These are phyloP conservation scores for Zymoseptoria brevis DNA, from an alignment of 2,329 filamentous ascomycete species.

Conservation along the genomic window DNA sequence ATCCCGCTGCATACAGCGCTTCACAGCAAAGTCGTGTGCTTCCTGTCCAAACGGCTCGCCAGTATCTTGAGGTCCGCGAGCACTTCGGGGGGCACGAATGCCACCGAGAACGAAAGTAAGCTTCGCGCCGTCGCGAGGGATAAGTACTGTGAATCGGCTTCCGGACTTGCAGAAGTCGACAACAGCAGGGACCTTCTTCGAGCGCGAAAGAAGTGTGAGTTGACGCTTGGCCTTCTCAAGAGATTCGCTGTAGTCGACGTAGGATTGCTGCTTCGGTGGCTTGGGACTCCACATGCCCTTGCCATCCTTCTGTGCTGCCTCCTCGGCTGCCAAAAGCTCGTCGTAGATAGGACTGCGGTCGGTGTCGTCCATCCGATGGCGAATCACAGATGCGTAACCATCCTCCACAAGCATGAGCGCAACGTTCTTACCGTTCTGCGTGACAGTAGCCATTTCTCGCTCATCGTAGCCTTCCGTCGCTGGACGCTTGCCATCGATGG, in stretches of 20 bases:
- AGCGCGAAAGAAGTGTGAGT: conserved; percentile 74
- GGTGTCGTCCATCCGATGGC: conserved; percentile 88
- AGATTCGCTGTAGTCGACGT: conserved; percentile 83
- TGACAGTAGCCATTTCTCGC: conserved; percentile 85
- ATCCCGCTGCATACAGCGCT: conserved; percentile 84
- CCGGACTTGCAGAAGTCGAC: conserved; percentile 98
- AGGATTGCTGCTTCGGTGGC: conserved; percentile 71
- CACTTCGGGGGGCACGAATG: conserved; percentile 81
- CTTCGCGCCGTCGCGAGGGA: conserved; percentile 89
- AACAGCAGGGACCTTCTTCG: conserved; percentile 85
- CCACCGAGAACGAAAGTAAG: conserved; percentile 90
- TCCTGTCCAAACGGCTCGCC: conserved; percentile 93
- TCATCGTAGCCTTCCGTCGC: conserved; percentile 87
- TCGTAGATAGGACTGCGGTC: conserved; percentile 94
- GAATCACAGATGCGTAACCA: conserved; percentile 87
- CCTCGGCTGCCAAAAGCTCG: conserved; percentile 71
- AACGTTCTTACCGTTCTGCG: conserved; percentile 76
- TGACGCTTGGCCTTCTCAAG: conserved; percentile 94
- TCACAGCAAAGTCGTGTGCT: conserved; percentile 83
- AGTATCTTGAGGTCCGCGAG: conserved; percentile 68
- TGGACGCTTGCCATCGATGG: conserved; percentile 82
- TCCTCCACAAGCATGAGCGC: conserved; percentile 80
- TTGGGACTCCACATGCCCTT: conserved; percentile 96
- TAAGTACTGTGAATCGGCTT: conserved; percentile 82
- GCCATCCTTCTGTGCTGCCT: conserved; percentile 71